Percentiles rank a stretch among this genome's conserved stretches.
phyloP scores from a whole-genome alignment of 2,329 filamentous ascomycete species.

The Aspergillus sergii region DNA sequence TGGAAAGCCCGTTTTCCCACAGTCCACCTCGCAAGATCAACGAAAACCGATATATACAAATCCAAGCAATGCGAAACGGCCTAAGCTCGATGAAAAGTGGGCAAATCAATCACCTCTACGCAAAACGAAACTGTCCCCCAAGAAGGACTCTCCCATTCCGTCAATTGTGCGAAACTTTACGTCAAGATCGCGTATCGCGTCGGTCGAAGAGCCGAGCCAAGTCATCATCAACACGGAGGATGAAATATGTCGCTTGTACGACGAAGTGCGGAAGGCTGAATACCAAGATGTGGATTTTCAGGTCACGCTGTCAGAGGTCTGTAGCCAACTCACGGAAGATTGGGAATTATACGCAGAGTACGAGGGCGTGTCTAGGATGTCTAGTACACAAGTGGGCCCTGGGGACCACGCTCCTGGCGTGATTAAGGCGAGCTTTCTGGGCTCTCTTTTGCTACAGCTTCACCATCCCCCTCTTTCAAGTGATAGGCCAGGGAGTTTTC shows the following conservation, averaged over 20 bases:
- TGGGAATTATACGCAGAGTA: constrained; percentile 39
- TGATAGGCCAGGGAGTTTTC: constrained; percentile 22
- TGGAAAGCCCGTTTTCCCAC: constrained; percentile 26
- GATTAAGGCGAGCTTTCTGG: constrained; percentile 77
- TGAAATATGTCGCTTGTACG: constrained; percentile 66
- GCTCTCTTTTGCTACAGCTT: constrained; percentile 74
- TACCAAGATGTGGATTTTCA: constrained; percentile 35
- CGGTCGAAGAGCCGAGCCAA: constrained; percentile 68
- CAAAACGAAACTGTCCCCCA: constrained; percentile 39
- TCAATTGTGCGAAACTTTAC: constrained; percentile 72
- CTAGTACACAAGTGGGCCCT: constrained; percentile 64
- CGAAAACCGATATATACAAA: constrained; percentile 47
- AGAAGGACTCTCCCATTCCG: constrained; percentile 65
- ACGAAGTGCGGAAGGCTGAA: constrained; percentile 39
- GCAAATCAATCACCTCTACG: constrained; percentile 34
- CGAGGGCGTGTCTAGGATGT: constrained; percentile 49
- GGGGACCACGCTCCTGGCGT: constrained; percentile 64
- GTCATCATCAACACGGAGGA: constrained; percentile 77
- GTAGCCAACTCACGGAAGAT: constrained; percentile 36
- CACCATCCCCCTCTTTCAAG: constrained; percentile 65
- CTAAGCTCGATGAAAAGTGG: constrained; percentile 46
- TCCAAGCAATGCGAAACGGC: constrained; percentile 44
- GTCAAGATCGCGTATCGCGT: constrained; percentile 58
- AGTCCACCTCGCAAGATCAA: constrained; percentile 20
- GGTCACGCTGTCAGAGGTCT: constrained; percentile 35